These are phyloP conservation scores for Penicillium parvum DNA, from an alignment of 495 filamentous ascomycete species.

Conservation along the genomic window DNA sequence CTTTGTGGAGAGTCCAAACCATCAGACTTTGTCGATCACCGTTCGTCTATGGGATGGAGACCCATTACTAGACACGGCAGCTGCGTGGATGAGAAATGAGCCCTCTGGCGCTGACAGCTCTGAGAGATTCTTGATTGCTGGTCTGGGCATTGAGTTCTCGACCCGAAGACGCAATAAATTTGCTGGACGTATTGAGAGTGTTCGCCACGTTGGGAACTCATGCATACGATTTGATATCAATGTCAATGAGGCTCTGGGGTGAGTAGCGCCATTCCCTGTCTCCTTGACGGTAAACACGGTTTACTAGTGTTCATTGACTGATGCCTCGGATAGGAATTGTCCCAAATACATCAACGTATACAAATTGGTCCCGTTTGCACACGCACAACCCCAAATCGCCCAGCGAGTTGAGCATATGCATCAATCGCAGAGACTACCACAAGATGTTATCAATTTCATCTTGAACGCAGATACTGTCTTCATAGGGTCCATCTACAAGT, in stretches of 20 bases:
- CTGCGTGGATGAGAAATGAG: neutral
- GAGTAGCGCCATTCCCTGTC: neutral
- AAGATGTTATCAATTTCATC: constrained; percentile 15
- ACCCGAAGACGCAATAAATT: constrained; percentile 18
- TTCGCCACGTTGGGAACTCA: neutral
- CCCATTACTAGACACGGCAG: constrained; percentile 9
- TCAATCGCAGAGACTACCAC: constrained; percentile 3
- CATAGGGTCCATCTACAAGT: constrained; percentile 8
- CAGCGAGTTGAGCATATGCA: neutral
- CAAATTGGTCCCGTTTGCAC: constrained; percentile 9
- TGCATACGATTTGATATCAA: constrained; percentile 6
- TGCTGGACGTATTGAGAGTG: constrained; percentile 4
- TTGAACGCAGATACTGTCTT: constrained; percentile 12
- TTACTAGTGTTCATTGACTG: too few relatives aligned
- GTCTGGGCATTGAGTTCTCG: constrained; percentile 16
- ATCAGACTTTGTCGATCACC: constrained; percentile 1
- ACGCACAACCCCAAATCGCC: constrained; percentile 2
- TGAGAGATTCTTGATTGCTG: constrained; percentile 10
- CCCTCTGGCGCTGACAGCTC: neutral
- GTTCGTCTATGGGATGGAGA: constrained; percentile 15
- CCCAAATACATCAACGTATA: constrained; percentile 22
- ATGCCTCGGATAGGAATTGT: too few relatives aligned
- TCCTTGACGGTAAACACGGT: too few relatives aligned
- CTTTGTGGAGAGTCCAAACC: constrained; percentile 13
- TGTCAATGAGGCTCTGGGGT: constrained; percentile 14